These are phyloP conservation scores for Gonium pectorale DNA, from an alignment of 139 green algal species.

Conservation along the genomic window DNA sequence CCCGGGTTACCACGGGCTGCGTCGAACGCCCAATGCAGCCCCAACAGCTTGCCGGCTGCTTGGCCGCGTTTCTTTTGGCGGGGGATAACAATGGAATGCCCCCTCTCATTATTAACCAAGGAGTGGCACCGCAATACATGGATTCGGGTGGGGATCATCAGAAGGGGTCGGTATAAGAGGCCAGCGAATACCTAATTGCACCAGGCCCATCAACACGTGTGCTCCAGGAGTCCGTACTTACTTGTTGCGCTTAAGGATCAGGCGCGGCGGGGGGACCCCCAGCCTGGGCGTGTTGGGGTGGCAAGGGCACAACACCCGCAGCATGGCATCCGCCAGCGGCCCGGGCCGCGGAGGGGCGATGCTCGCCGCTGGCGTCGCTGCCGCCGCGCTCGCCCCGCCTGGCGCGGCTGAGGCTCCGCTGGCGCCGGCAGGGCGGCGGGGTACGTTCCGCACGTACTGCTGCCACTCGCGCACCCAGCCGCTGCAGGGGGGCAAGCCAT, in stretches of 20 bases:
- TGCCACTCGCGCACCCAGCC: conserved; percentile 16
- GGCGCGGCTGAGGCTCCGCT: not conserved
- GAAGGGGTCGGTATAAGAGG: too few species aligned
- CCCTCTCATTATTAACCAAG: too few species aligned
- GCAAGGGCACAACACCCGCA: conserved; percentile 62
- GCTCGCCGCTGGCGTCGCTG: not conserved
- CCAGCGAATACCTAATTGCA: too few species aligned
- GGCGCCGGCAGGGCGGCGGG: not conserved
- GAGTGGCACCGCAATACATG: too few species aligned
- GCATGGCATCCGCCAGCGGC: conserved; percentile 53
- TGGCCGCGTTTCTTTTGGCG: too few species aligned
- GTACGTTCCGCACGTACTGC: not conserved
- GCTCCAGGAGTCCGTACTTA: too few species aligned
- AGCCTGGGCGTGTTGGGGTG: conserved; percentile 51
- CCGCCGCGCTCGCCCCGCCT: not conserved
- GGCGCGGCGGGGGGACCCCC: conserved; percentile 48
- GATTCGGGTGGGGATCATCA: too few species aligned
- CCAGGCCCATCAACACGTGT: too few species aligned
- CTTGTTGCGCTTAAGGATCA: conserved; percentile 66
- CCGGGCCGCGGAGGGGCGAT: conserved; percentile 27
- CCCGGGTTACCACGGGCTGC: too few species aligned
- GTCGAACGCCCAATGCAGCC: too few species aligned
- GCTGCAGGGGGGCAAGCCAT: not conserved
- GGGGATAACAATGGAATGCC: too few species aligned
- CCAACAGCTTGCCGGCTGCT: too few species aligned